Evolutionary conservation across 371 early-diverging fungal species (phyloP), one percentile per base, ranked within the genome.

Genomic region (Apophysomyces trapeziformis): DNA sequence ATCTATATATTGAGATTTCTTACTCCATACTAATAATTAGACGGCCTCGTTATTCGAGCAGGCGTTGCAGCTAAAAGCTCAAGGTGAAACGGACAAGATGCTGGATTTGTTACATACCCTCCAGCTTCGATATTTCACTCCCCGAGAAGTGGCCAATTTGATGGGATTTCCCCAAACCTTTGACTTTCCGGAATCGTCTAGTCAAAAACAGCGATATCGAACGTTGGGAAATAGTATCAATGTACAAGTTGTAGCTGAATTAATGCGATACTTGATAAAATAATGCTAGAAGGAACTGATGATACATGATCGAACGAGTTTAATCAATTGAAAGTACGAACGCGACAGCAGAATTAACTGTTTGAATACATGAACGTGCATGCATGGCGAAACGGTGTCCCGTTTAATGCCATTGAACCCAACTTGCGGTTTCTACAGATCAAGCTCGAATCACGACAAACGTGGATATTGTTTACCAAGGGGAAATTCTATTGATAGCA

Each of bases 151-250:
- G 5, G 90, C 92, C 13, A 82, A 85, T 60, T 72, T 94, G 39
- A 91, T 94, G 92, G 94, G 94, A 13, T 94, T 94, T 61, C 93
- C 93, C 4, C 58, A 72, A 7, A 66, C 73, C 1, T 82, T 83
- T 43, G 68, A 63, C 1, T 90, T 91, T 38, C 90, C 92, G 1
- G 72, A 73, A 5, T 67, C 77, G 4, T 76, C 80, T 9, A 81
- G 84, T 0, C 64, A 86, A 13, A 90, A 89, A 63, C 89, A 90
- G 67, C 75, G 79, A 61, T 91, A 89, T 58, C 73, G 87, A 41
- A 84, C 87, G 2, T 67, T 91, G 26, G 92, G 92, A 3, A 91
- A 91, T 59, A 87, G 88, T 45, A 82, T 91, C 61, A 91, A 86
- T 65, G 88, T 89, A 14, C 77, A 67, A 45, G 76, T 91, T 16